Conservation (phyloP, 2,329 filamentous ascomycete genomes). For the Juglanconis sp. region DNA sequence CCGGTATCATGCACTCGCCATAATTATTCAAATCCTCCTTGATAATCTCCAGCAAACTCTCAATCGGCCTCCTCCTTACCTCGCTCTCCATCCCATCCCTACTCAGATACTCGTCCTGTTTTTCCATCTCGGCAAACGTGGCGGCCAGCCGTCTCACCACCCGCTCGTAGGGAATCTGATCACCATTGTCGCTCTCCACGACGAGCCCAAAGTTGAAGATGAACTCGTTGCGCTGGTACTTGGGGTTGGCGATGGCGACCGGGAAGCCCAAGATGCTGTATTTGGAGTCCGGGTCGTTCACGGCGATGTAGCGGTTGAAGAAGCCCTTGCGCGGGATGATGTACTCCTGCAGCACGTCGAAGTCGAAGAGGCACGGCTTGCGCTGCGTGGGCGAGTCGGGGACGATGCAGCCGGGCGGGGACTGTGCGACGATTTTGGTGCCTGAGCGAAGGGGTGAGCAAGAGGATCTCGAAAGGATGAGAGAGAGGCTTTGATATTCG, state of each 20-base stretch:
- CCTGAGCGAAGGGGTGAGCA: slow-evolving; percentile 37
- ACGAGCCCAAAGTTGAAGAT: slow-evolving; percentile 97
- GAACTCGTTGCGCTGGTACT: slow-evolving; percentile 90
- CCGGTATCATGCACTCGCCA: slow-evolving; percentile 96
- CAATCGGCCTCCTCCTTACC: slow-evolving; percentile 64
- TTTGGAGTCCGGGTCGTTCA: slow-evolving; percentile 66
- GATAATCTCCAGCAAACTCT: slow-evolving; percentile 77
- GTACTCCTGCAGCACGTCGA: slow-evolving; percentile 83
- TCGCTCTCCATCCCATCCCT: slow-evolving; percentile 48
- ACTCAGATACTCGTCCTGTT: slow-evolving; percentile 82
- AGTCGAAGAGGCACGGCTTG: slow-evolving; percentile 71
- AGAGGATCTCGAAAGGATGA: background rate
- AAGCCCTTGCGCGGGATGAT: slow-evolving; percentile 94
- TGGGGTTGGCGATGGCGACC: slow-evolving; percentile 77
- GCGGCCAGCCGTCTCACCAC: slow-evolving; percentile 83
- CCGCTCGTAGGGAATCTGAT: slow-evolving; percentile 76
- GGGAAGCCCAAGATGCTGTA: slow-evolving; percentile 85
- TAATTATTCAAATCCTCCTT: slow-evolving; percentile 93
- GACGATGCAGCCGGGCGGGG: slow-evolving; percentile 60
- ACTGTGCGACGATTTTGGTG: slow-evolving; percentile 61
- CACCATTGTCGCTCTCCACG: slow-evolving; percentile 49
- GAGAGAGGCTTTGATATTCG: background rate
- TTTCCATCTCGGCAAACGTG: slow-evolving; percentile 85
- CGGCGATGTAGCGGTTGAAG: slow-evolving; percentile 84
- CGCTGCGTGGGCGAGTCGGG: slow-evolving; percentile 32